Evolutionary conservation across 108 stramenopile species (phyloP).

Genomic region (Hondaea fermentalgiana): DNA sequence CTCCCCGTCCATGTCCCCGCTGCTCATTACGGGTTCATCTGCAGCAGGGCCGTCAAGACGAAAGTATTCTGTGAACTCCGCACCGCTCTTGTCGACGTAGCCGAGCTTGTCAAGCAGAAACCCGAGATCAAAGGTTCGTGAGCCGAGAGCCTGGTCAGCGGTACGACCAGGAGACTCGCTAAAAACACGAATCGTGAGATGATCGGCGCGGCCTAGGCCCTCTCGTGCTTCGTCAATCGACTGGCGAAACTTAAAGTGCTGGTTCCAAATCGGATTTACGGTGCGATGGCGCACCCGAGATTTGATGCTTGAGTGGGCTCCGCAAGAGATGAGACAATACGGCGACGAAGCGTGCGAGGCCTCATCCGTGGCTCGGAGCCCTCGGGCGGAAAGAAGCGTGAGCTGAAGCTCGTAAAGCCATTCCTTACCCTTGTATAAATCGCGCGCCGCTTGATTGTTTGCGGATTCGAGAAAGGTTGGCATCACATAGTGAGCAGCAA

Average conservation of each 20-base stretch:
- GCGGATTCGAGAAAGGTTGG: neutral
- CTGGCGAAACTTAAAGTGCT: neutral
- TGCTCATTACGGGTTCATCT: neutral
- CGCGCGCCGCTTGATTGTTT: neutral
- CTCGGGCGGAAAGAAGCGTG: neutral
- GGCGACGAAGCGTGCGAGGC: neutral
- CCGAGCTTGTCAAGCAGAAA: neutral
- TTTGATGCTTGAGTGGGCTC: neutral
- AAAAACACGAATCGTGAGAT: neutral
- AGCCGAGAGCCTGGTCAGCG: neutral
- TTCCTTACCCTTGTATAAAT: neutral
- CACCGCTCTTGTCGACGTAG: neutral
- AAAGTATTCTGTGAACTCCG: neutral
- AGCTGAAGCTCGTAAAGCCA: constrained; percentile 3
- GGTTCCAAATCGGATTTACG: neutral
- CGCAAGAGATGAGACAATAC: neutral
- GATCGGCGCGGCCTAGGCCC: neutral
- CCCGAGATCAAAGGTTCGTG: neutral
- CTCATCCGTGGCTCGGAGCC: neutral
- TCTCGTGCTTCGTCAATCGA: neutral
- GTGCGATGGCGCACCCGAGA: neutral
- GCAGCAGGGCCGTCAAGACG: neutral
- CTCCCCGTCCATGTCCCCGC: too few relatives aligned
- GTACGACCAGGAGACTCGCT: neutral
- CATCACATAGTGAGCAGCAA: neutral